Conservation (phyloP, 139 green algal genomes). For the Picochlorum sp. region DNA sequence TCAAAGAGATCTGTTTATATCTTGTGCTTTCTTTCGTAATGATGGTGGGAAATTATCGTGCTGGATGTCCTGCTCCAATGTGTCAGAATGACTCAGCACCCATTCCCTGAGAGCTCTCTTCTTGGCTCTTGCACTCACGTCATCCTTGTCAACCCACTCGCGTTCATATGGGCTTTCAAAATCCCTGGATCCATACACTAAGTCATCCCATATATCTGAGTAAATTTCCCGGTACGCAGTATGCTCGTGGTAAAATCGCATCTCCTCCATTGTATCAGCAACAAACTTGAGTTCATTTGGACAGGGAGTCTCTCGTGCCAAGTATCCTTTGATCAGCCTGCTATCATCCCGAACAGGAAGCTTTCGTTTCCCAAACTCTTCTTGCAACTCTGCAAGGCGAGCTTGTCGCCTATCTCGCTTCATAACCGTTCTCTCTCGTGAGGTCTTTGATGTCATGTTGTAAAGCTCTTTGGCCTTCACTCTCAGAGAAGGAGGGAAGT, state of each 20-base stretch:
- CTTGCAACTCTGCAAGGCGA: conserved; percentile 1
- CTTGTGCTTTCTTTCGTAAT: background rate
- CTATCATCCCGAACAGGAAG: conserved; percentile 2
- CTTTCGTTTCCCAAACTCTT: background rate
- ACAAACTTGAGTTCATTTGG: background rate
- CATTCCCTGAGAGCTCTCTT: background rate
- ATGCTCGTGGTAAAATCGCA: conserved; percentile 1
- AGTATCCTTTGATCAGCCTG: background rate
- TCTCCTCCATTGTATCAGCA: background rate
- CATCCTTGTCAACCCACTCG: conserved; percentile 1
- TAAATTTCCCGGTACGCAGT: background rate
- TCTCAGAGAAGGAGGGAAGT: no score
- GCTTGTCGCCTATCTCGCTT: background rate
- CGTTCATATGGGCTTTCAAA: background rate
- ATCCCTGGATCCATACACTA: background rate
- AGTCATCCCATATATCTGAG: background rate
- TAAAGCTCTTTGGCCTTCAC: no score
- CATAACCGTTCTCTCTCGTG: background rate
- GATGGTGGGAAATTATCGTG: background rate
- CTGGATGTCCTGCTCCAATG: background rate
- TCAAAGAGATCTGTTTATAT: background rate
- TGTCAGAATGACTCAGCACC: background rate
- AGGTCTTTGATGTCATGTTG: no score
- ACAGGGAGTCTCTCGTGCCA: background rate
- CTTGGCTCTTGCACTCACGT: background rate